Percentiles rank a stretch among this genome's conserved stretches.
phyloP scores from a whole-genome alignment of 73 alveolate species.

The Breviolum minutum region DNA sequence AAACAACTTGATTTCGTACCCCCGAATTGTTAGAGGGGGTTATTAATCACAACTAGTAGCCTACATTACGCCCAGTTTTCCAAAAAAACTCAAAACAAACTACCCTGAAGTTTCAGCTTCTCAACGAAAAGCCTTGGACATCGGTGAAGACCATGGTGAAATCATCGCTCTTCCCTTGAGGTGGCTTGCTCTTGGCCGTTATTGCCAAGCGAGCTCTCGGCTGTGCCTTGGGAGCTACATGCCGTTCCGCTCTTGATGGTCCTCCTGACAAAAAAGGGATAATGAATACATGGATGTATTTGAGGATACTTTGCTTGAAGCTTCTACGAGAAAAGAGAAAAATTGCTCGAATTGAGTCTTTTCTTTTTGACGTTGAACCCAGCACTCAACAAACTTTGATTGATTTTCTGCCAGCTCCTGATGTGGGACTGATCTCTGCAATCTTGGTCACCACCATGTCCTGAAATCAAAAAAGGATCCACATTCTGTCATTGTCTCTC shows the following conservation, averaged over 20 bases:
- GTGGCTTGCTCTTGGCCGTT: conserved; percentile 84
- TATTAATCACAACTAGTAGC: too few relatives aligned
- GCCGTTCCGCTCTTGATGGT: conserved; percentile 34
- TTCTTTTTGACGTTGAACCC: too few relatives aligned
- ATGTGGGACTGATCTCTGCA: conserved; percentile 67
- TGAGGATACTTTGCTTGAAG: too few relatives aligned
- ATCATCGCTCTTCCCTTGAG: conserved; percentile 72
- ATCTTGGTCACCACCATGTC: conserved; percentile 94
- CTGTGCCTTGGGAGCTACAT: conserved; percentile 34
- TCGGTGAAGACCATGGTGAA: conserved; percentile 92
- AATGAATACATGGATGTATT: too few relatives aligned
- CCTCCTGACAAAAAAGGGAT: not conserved
- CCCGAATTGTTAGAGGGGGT: too few relatives aligned
- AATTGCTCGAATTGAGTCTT: too few relatives aligned
- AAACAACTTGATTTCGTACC: too few relatives aligned
- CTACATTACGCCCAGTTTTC: not conserved
- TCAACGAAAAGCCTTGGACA: conserved; percentile 87
- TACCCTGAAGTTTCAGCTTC: too few relatives aligned
- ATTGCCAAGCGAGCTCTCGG: conserved; percentile 79
- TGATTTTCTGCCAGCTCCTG: not conserved
- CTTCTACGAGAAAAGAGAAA: too few relatives aligned
- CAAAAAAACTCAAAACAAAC: too few relatives aligned
- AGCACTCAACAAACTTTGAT: too few relatives aligned
- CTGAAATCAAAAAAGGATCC: not conserved
- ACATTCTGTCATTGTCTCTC: not conserved